Conservation (phyloP, 441 rosid species). For the Daphne laureola region DNA sequence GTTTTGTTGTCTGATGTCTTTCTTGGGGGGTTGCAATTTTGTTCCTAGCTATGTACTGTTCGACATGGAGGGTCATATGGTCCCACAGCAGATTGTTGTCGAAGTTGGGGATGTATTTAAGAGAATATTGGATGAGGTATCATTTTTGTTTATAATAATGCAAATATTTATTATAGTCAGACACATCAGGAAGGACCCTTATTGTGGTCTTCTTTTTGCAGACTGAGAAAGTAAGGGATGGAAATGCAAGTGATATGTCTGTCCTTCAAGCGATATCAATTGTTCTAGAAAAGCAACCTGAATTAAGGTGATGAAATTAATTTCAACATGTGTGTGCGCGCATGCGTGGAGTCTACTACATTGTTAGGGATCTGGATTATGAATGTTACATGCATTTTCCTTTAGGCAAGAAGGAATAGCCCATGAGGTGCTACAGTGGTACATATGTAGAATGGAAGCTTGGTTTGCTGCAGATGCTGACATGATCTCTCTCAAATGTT, state of each 20-base stretch:
- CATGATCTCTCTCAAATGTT: conserved; percentile 69
- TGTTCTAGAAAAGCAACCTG: conserved; percentile 68
- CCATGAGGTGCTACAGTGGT: conserved; percentile 85
- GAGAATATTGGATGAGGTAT: conserved; percentile 73
- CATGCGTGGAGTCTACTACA: not conserved
- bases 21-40: conserved; percentile 15
- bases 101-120: conserved; percentile 71
- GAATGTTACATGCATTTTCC: conserved; percentile 9
- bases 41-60: conserved; percentile 52
- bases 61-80: conserved; percentile 50
- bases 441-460: conserved; percentile 87
- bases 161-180: not conserved
- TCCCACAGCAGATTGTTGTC: conserved; percentile 53
- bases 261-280: conserved; percentile 68
- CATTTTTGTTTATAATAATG: conserved; percentile 9
- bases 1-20: not conserved
- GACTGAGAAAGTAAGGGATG: conserved; percentile 79
- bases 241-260: conserved; percentile 69
- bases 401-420: conserved; percentile 67
- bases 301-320: conserved; percentile 44
- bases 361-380: conserved; percentile 3
- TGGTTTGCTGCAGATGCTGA: conserved; percentile 95
- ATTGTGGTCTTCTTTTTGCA: conserved; percentile 21
- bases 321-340: no score
- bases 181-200: not conserved